phyloP scores from a whole-genome alignment of 164 flowering plant species.

The Kalanchoe fedtschenkoi region DNA sequence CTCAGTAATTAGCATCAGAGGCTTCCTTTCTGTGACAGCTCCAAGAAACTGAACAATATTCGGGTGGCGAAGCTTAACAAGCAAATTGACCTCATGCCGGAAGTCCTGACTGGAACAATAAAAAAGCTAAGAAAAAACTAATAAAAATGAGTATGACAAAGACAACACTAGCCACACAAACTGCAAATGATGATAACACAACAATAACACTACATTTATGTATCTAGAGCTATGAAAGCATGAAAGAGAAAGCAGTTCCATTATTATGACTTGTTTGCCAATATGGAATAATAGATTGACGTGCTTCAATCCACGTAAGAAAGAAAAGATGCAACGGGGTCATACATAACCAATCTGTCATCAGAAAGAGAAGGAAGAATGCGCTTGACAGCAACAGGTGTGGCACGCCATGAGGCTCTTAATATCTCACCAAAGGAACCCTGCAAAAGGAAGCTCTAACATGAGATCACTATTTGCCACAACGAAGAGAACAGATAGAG shows the following conservation, averaged over 20 bases:
- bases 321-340: slow-evolving; percentile 5
- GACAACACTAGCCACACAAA: neutral
- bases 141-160: neutral
- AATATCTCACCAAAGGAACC: slow-evolving; percentile 97
- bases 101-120: slow-evolving; percentile 80
- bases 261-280: neutral
- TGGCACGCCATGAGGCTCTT: slow-evolving; percentile 94
- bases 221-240: neutral
- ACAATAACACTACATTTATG: neutral
- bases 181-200: neutral
- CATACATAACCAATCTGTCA: slow-evolving; percentile 95
- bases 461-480: neutral
- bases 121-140: slow-evolving; percentile 6
- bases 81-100: slow-evolving; percentile 90
- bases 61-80: slow-evolving; percentile 98
- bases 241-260: slow-evolving; percentile 3
- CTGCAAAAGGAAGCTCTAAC: slow-evolving; percentile 20
- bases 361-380: slow-evolving; percentile 97
- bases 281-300: neutral
- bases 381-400: slow-evolving; percentile 96
- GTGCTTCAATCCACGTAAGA: neutral
- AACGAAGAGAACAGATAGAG: too few species aligned
- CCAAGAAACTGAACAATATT: slow-evolving; percentile 97
- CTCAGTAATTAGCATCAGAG: slow-evolving; percentile 91
- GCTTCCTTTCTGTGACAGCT: slow-evolving; percentile 95